These are phyloP conservation scores for Neospermospora avenae DNA, from an alignment of 2,329 filamentous ascomycete genomes.

Conservation along the genomic window DNA sequence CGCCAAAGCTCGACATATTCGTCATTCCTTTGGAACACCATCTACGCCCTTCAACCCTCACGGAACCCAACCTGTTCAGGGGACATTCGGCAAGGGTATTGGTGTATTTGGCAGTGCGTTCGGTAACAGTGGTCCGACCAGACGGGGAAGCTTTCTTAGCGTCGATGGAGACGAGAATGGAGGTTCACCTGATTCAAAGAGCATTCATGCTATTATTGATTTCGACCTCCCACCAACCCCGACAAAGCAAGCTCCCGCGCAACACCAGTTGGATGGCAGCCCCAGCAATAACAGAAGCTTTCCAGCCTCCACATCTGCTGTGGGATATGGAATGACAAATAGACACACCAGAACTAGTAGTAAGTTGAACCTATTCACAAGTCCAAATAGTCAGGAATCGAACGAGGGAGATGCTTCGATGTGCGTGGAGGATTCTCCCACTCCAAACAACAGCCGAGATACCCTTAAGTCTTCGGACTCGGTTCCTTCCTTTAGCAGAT, in stretches of 20 bases:
- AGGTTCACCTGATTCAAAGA: slow-evolving; percentile 51
- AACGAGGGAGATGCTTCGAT: slow-evolving; percentile 32
- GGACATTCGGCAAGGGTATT: slow-evolving; percentile 51
- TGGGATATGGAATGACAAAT: slow-evolving; percentile 27
- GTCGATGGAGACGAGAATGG: slow-evolving; percentile 62
- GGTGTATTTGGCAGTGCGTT: slow-evolving; percentile 60
- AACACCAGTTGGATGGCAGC: slow-evolving; percentile 29
- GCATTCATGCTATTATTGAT: slow-evolving; percentile 58
- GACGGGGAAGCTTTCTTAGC: slow-evolving; percentile 69
- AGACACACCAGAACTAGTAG: slow-evolving; percentile 34
- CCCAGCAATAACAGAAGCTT: slow-evolving; percentile 31
- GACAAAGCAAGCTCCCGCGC: slow-evolving; percentile 64
- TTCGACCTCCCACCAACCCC: slow-evolving; percentile 87
- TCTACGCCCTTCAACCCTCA: slow-evolving; percentile 75
- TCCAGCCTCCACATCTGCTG: slow-evolving; percentile 26
- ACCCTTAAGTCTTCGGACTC: slow-evolving; percentile 36
- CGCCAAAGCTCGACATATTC: slow-evolving; percentile 58
- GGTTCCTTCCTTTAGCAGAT: slow-evolving; percentile 40
- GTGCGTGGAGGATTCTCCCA: slow-evolving; percentile 34
- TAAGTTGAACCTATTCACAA: slow-evolving; percentile 36
- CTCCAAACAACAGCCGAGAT: slow-evolving; percentile 35
- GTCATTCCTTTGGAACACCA: slow-evolving; percentile 74
- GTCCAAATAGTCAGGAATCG: slow-evolving; percentile 25
- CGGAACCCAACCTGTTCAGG: slow-evolving; percentile 42
- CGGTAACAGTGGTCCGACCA: slow-evolving; percentile 42